Conservation (phyloP, 2,329 filamentous ascomycete genomes). For the Aschersonia sp. region DNA sequence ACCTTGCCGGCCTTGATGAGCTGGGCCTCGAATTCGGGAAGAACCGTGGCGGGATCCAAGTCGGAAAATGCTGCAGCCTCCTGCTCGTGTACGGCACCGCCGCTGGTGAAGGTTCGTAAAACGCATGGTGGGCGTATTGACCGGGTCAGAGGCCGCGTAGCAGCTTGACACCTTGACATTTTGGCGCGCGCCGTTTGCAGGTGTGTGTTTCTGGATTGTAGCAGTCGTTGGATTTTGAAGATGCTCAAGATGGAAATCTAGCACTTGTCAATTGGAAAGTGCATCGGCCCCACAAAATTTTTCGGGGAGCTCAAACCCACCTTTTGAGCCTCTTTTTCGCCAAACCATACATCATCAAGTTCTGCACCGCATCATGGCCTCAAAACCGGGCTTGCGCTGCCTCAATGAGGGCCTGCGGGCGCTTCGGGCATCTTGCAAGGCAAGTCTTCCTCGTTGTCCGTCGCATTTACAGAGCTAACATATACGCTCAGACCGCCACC, state of each 20-base stretch:
- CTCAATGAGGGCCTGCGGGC: constrained; percentile 38
- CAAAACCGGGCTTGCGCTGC: constrained; percentile 29
- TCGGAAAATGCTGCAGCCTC: constrained; percentile 11
- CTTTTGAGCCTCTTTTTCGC: too few relatives aligned
- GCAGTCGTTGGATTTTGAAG: too few relatives aligned
- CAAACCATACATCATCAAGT: too few relatives aligned
- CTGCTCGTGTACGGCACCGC: constrained; percentile 15
- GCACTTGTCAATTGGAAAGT: too few relatives aligned
- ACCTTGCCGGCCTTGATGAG: constrained; percentile 54
- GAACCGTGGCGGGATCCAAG: constrained; percentile 55
- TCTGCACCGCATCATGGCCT: constrained; percentile 2
- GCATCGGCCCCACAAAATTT: too few relatives aligned
- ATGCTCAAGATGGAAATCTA: too few relatives aligned
- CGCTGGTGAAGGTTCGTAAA: constrained; percentile 20
- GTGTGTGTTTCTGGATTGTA: too few relatives aligned
- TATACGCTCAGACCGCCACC: not conserved
- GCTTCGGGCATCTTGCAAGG: constrained; percentile 29
- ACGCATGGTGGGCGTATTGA: constrained; percentile 30
- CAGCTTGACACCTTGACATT: constrained; percentile 48
- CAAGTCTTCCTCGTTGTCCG: constrained; percentile 5
- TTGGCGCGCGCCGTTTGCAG: not conserved
- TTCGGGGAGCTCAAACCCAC: too few relatives aligned
- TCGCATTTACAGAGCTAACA: too few relatives aligned
- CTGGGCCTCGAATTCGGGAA: constrained; percentile 42
- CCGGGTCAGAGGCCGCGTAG: constrained; percentile 39